Evolutionary conservation across 495 filamentous ascomycete genomes (phyloP), one percentile per base, ranked within the genome.

Genomic region (Penicillium turbatum): DNA sequence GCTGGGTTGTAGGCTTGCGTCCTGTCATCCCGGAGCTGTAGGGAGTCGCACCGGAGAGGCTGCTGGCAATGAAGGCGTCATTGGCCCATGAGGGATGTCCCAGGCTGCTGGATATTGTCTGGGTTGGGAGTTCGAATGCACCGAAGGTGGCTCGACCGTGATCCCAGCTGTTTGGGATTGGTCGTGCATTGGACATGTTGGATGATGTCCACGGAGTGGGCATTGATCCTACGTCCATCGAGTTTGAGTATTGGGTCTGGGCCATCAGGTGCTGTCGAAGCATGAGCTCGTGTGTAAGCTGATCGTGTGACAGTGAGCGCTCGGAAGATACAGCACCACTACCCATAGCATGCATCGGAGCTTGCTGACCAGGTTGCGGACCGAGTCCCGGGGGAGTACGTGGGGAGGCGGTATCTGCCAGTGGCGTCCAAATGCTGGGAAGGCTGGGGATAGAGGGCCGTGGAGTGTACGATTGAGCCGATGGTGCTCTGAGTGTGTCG

Each of bases 401-500:
- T 3, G 73, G 70, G 30, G 72, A 68, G 15, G 63, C 46, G 17
- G 55, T 56, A 31, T 74, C 69, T 57, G 54, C 56, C 27, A 68
- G 46, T 53, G 67, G 29, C 61, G 66, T 79, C 73, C 71, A 77
- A 41, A 80, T 79, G 48, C 72, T 79, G 8, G 70, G 70, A 11
- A 75, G 57, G n/a, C 61, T 63, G 44, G 70, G 69, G 15, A 77
- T 63, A 9, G 67, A 29, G 13, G 67, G 64, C 6, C 66, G 53
- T 1, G 73, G 66, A 1, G 67, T 67, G 48, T 70, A 77, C 13
- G 67, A 67, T 42, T 70, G 72, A 17, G 70, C 57, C 8, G 60
- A 61, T 7, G 71, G 59, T 26, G 56, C 45, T 21, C 60, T 63
- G 43, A 70, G 53, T 40, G 63, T 19, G 12, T 61, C 59, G 12